Evolutionary conservation across 1,284 basidiomycete species (phyloP).

Genomic region (Rhodotorula sp.): DNA sequence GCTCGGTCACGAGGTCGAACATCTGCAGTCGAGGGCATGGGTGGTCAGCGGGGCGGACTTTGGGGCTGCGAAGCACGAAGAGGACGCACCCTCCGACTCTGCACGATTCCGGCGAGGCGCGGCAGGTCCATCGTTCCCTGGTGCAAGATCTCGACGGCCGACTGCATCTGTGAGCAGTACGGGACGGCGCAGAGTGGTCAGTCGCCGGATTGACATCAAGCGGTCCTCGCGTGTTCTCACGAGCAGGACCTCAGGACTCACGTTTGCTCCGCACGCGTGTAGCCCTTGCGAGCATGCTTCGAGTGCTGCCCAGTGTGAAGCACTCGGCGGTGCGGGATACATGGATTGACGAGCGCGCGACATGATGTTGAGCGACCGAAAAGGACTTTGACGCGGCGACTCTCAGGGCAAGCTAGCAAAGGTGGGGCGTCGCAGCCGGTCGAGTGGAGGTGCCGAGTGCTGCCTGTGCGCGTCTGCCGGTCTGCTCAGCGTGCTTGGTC

Average conservation of each 20-base stretch:
- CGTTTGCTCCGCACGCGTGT: slow-evolving; percentile 1
- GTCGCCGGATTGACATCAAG: too few species aligned
- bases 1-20: slow-evolving; percentile 40
- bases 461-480: too few species aligned
- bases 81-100: slow-evolving; percentile 17
- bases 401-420: too few species aligned
- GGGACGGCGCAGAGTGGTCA: too few species aligned
- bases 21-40: neutral
- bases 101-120: slow-evolving; percentile 15
- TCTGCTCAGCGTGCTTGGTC: too few species aligned
- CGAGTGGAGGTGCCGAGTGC: too few species aligned
- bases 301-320: slow-evolving; percentile 21
- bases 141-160: slow-evolving; percentile 3
- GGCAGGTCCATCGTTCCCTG: slow-evolving; percentile 19
- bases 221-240: neutral
- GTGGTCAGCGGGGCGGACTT: neutral
- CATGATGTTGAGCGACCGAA: slow-evolving; percentile 8
- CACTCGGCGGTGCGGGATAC: slow-evolving; percentile 17
- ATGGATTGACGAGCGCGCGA: slow-evolving; percentile 22
- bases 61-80: neutral
- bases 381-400: neutral
- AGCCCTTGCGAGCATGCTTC: slow-evolving; percentile 12
- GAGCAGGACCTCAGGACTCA: neutral
- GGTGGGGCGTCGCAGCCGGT: too few species aligned
- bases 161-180: slow-evolving; percentile 8